Conservation (phyloP, 257 asterid genomes). For the Jaltomata sinuosa region DNA sequence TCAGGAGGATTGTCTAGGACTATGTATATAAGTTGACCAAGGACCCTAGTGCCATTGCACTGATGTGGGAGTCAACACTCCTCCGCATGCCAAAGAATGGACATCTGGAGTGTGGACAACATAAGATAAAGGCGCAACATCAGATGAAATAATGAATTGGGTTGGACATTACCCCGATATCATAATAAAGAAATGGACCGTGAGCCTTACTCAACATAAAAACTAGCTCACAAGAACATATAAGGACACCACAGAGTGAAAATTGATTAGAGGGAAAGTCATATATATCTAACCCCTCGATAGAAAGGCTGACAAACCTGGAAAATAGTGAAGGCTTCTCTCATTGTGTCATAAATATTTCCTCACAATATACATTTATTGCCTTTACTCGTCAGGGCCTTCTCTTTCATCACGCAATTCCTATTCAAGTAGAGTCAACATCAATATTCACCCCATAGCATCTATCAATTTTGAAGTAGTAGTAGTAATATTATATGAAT, state of each 20-base stretch:
- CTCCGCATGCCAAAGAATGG: too few species aligned
- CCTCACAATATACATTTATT: neutral
- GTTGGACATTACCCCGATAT: too few species aligned
- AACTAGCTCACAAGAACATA: too few species aligned
- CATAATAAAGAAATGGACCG: too few species aligned
- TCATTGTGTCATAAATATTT: slow-evolving; percentile 37
- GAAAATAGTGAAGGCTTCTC: slow-evolving; percentile 11
- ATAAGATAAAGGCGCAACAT: neutral
- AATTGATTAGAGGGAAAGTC: neutral
- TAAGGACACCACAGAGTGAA: too few species aligned
- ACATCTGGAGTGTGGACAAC: too few species aligned
- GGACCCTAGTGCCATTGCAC: neutral
- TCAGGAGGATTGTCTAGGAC: too few species aligned
- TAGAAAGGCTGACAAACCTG: slow-evolving; percentile 28
- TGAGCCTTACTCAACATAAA: too few species aligned
- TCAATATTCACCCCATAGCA: slow-evolving; percentile 4
- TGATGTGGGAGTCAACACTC: neutral
- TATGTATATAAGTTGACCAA: too few species aligned
- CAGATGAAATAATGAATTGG: too few species aligned
- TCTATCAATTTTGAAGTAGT: neutral
- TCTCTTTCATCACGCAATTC: neutral
- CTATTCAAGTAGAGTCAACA: slow-evolving; percentile 16
- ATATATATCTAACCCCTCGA: slow-evolving; percentile 8
- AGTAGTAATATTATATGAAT: neutral
- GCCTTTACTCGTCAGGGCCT: slow-evolving; percentile 2